A percentile compares a stretch with the other conserved stretches of the same genome.
phyloP scores from a whole-genome alignment of 176 grass and related monocot genomes.

The Triticum timopheevii region DNA sequence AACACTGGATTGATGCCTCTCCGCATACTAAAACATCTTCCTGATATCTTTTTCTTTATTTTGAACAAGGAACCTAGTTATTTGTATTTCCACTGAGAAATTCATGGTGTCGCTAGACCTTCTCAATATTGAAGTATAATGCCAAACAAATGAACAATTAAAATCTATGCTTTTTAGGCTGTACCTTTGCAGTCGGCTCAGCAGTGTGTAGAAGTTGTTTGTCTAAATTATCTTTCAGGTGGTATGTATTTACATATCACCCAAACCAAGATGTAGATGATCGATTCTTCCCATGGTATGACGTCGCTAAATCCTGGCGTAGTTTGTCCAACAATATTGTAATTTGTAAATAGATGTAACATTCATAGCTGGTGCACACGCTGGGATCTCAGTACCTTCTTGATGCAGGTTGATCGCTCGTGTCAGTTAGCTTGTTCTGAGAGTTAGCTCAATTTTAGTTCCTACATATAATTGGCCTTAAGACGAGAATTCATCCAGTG shows the following conservation, averaged over 20 bases:
- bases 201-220: neutral
- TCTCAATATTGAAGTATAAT: neutral
- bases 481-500: neutral
- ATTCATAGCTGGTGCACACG: neutral
- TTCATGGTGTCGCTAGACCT: neutral
- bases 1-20: neutral
- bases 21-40: neutral
- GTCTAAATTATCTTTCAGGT: neutral
- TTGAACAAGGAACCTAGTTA: neutral
- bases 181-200: neutral
- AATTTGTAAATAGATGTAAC: neutral
- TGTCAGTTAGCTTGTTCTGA: neutral
- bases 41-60: neutral
- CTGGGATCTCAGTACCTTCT: neutral
- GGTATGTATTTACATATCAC: neutral
- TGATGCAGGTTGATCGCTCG: neutral
- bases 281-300: neutral
- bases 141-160: neutral
- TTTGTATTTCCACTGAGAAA: slow-evolving; percentile 2
- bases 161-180: neutral
- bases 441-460: neutral
- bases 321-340: neutral
- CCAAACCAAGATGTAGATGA: neutral
- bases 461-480: neutral
- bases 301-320: neutral